Evolutionary conservation across 345 rosid species (phyloP).

Genomic region (Corymbia maculata): DNA sequence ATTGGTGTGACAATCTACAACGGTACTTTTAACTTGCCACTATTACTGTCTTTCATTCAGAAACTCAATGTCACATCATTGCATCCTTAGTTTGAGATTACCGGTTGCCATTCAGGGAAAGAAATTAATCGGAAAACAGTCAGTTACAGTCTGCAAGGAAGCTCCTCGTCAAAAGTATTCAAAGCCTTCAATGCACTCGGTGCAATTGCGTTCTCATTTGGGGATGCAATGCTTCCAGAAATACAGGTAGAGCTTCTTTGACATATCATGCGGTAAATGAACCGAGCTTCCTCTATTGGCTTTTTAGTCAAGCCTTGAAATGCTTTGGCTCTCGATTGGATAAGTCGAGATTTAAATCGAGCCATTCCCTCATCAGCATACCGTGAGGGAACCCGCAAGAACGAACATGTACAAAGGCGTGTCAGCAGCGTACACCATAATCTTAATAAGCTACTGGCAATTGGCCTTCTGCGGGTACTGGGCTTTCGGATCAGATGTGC

Average conservation of each 20-base stretch:
- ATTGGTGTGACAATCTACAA: constrained; percentile 35
- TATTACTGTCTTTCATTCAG: background rate
- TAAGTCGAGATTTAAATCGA: background rate
- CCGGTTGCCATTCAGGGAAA: constrained; percentile 14
- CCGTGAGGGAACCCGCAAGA: constrained; percentile 32
- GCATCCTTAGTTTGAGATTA: background rate
- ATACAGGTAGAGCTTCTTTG: constrained; percentile 25
- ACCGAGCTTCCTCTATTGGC: background rate
- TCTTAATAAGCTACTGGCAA: constrained; percentile 34
- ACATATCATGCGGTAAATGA: background rate
- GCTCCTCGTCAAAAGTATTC: constrained; percentile 23
- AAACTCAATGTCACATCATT: background rate
- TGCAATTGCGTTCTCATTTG: constrained; percentile 45
- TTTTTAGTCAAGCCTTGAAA: background rate
- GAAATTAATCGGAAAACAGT: constrained; percentile 21
- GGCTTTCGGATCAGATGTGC: constrained; percentile 44
- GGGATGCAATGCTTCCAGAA: constrained; percentile 57
- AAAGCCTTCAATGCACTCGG: constrained; percentile 48
- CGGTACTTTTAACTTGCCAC: constrained; percentile 2
- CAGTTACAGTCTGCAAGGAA: constrained; percentile 30
- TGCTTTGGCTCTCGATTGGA: background rate
- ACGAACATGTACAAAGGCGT: constrained; percentile 43
- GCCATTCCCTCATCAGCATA: constrained; percentile 1
- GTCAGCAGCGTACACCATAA: constrained; percentile 31
- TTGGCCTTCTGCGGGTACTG: constrained; percentile 42